A percentile compares a stretch with the other conserved stretches of the same genome.
phyloP scores from a whole-genome alignment of 2,329 filamentous ascomycete genomes.

The Colletotrichum scovillei region DNA sequence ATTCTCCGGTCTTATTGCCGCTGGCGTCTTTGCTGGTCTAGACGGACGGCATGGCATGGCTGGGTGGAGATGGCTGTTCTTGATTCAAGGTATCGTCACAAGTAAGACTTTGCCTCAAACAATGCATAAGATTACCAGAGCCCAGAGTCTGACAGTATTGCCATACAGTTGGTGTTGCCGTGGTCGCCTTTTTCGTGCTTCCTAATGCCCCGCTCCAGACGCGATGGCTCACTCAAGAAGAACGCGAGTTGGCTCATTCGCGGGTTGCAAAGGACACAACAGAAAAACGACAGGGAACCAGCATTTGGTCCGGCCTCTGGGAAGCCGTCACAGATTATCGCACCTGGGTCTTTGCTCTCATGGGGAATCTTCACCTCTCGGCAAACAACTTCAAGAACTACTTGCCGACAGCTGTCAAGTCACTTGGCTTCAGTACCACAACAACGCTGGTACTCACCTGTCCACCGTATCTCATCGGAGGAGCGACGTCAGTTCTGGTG shows the following conservation, averaged over 20 bases:
- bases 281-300: conserved; percentile 46
- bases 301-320: conserved; percentile 47
- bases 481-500: conserved; percentile 48
- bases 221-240: conserved; percentile 46
- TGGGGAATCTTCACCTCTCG: conserved; percentile 45
- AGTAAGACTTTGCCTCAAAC: no score
- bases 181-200: conserved; percentile 38
- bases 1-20: conserved; percentile 56
- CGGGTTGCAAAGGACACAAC: conserved; percentile 48
- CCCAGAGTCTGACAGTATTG: no score
- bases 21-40: conserved; percentile 50
- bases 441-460: conserved; percentile 60
- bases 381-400: conserved; percentile 78
- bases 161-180: conserved; percentile 30
- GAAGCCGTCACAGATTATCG: conserved; percentile 41
- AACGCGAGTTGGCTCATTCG: conserved; percentile 53
- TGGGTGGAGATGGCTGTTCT: conserved; percentile 44
- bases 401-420: conserved; percentile 80
- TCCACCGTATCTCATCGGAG: conserved; percentile 53
- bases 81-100: no score
- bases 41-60: conserved; percentile 40
- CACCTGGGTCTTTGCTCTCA: conserved; percentile 41
- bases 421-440: conserved; percentile 53
- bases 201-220: conserved; percentile 46
- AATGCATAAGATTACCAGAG: no score